Conservation (phyloP, 805 yeast genomes). For the Kodamaea fukazawae region DNA sequence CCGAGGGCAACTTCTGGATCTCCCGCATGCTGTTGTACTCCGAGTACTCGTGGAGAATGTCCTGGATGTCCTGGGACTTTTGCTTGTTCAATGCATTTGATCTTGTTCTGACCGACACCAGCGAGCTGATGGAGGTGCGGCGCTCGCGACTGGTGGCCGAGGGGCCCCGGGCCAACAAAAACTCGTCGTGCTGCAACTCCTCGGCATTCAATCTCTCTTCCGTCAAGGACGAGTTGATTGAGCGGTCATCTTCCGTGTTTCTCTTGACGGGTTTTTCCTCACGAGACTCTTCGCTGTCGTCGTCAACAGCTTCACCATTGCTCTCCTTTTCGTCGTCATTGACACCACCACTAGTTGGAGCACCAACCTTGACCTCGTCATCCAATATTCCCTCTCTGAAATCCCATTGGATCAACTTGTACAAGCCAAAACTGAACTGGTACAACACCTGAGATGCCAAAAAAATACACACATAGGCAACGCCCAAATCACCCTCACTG, state of each 20-base stretch:
- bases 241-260: not conserved
- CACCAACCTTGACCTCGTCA: constrained; percentile 5
- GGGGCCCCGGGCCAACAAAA: constrained; percentile 12
- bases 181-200: constrained; percentile 21
- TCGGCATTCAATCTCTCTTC: constrained; percentile 2
- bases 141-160: constrained; percentile 1
- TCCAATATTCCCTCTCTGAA: constrained; percentile 41
- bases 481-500: constrained; percentile 68
- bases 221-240: not conserved
- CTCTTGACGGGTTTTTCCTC: not conserved
- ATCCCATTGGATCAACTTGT: constrained; percentile 67
- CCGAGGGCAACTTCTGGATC: constrained; percentile 18
- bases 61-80: constrained; percentile 33
- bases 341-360: not conserved
- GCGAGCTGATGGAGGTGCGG: constrained; percentile 2
- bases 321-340: constrained; percentile 12
- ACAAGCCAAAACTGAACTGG: constrained; percentile 76
- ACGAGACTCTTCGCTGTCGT: not conserved
- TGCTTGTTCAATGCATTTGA: constrained; percentile 24
- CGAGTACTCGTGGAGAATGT: constrained; percentile 46
- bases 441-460: constrained; percentile 63
- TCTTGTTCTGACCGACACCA: constrained; percentile 16
- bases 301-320: constrained; percentile 11
- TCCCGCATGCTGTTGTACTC: constrained; percentile 38
- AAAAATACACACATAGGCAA: constrained; percentile 79